Conservation (phyloP, 805 yeast genomes). For the Candida methanosorbosa region DNA sequence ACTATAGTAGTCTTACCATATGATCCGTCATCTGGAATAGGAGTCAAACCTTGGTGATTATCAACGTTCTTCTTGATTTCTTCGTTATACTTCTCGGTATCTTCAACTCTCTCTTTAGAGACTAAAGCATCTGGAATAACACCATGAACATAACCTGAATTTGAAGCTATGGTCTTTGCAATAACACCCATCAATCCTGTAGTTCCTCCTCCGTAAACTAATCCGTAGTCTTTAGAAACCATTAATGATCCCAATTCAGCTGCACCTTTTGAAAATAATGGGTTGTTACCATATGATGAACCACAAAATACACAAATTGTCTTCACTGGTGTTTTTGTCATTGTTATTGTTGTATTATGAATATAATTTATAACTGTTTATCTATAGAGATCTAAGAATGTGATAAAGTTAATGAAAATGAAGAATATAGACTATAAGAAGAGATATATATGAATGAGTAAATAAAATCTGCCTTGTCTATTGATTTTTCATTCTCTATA, state of each 20-base stretch:
- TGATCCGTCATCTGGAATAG: conserved; percentile 46
- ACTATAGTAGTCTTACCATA: conserved; percentile 80
- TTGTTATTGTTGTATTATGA: neutral
- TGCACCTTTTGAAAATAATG: conserved; percentile 44
- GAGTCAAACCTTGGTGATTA: conserved; percentile 58
- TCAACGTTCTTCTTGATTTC: conserved; percentile 44
- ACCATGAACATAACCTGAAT: conserved; percentile 70
- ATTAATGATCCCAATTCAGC: conserved; percentile 48
- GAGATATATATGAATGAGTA: too few species aligned
- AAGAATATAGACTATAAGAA: too few species aligned
- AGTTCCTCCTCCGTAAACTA: conserved; percentile 88
- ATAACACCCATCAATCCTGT: conserved; percentile 77
- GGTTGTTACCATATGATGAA: conserved; percentile 59
- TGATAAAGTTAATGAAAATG: too few species aligned
- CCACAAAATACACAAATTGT: conserved; percentile 83
- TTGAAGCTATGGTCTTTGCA: conserved; percentile 51
- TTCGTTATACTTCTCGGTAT: conserved; percentile 34
- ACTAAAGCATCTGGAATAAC: conserved; percentile 81
- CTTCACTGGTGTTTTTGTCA: conserved; percentile 19
- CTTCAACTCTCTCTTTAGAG: conserved; percentile 53
- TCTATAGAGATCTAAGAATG: too few species aligned
- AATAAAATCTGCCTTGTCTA: neutral
- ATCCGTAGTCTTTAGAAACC: conserved; percentile 55
- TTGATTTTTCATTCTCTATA: too few species aligned
- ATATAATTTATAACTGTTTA: too few species aligned